Evolutionary conservation across 2,329 filamentous ascomycete species (phyloP), one percentile per base, ranked within the genome.

Genomic region (Pseudogymnoascus sp.): DNA sequence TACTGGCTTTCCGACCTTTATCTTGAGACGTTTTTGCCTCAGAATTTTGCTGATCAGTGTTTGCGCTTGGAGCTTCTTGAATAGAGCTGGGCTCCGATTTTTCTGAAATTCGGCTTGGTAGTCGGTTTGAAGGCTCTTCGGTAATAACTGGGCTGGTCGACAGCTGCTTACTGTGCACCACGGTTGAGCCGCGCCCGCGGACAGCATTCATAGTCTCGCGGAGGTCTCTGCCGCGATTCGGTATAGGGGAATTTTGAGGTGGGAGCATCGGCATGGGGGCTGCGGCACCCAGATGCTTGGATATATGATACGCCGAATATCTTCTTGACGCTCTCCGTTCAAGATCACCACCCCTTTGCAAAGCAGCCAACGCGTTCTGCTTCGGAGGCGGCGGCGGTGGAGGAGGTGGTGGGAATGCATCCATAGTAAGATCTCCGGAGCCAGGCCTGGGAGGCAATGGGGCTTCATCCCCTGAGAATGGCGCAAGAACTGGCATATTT

Each of bases 221-320:
- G 16, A 88, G 85, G 74, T 95, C 91, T 60, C 90, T 83, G 30
- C 91, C 91, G 65, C 92, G 83, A 71, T 96, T 96, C 4, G 92
- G 92, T 66, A 93, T 82, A 1, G 90, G 91, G 3, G 88, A 88
- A 65, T 87, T 91, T 72, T 95, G 91, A 28, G 90, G 81, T 25
- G 93, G 92, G 19, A 97, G 84, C 71, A 95, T 88, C 22, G 97
- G 83, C 74, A 95, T 89, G 5, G 92, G 91, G 14, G 97, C 88
- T 19, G 90, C 91, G 74, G 86, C 84, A 9, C 93, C 93, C 1
- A 97, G 80, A 70, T 96, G 92, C 72, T 97, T 97, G 52, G 91
- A 91, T 68, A 99, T 96, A 72, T 99, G 94, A 73, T 97, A 99
- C 61, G 92, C 90, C 1, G 94, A 97, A 73, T 97, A 99, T 70